These are phyloP conservation scores for Glomus cerebriforme DNA, from an alignment of 192 early-diverging fungal genomes.

Conservation along the genomic window DNA sequence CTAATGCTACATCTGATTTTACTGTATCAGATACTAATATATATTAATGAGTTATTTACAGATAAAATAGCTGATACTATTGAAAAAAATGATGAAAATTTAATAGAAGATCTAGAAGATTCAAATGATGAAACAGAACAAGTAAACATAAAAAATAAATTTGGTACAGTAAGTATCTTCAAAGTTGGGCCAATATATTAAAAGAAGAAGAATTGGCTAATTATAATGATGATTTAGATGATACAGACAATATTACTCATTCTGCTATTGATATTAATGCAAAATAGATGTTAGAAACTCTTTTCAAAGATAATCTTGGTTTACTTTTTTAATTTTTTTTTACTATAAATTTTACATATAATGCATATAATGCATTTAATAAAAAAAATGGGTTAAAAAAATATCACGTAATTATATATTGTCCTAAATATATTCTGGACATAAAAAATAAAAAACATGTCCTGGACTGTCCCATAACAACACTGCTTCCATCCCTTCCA, in stretches of 20 bases:
- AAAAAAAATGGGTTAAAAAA: no score
- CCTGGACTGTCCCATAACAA: no score
- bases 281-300: neutral
- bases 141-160: neutral
- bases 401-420: no score
- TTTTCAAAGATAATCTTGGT: constrained; percentile 8
- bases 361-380: no score
- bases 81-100: neutral
- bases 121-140: neutral
- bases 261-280: neutral
- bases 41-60: neutral
- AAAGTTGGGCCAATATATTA: neutral
- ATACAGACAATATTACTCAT: neutral
- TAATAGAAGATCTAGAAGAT: neutral
- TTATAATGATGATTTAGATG: neutral
- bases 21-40: neutral
- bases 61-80: neutral
- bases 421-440: no score
- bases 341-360: no score
- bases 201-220: neutral
- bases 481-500: no score
- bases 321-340: neutral
- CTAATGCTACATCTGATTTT: neutral
- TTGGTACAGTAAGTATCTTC: neutral
- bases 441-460: no score